Conservation (phyloP, 768 basidiomycete genomes). For the Lactifluus volemus region DNA sequence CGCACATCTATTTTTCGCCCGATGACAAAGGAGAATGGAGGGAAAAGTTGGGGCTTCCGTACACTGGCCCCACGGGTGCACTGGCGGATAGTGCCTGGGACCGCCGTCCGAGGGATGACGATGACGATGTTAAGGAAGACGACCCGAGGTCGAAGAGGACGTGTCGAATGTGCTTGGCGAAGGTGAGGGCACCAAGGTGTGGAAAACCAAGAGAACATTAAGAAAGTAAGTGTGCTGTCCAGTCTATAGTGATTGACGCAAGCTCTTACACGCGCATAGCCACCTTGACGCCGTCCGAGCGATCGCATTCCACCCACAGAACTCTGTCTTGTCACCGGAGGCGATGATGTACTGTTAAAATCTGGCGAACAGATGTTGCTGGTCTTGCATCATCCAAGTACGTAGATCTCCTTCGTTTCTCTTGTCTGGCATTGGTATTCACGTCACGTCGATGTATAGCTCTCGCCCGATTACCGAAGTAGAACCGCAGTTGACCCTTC, state of each 20-base stretch:
- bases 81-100: constrained; percentile 42
- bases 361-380: constrained; percentile 84
- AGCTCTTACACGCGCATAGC: constrained; percentile 32
- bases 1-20: constrained; percentile 82
- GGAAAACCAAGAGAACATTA: constrained; percentile 81
- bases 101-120: constrained; percentile 45
- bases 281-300: constrained; percentile 92
- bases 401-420: constrained; percentile 28
- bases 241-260: not conserved
- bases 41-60: constrained; percentile 60
- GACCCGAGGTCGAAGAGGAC: constrained; percentile 63
- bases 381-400: constrained; percentile 70
- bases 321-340: constrained; percentile 81
- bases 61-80: constrained; percentile 47
- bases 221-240: constrained; percentile 58
- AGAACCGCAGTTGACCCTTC: constrained; percentile 87
- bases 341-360: constrained; percentile 95
- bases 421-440: not conserved
- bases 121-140: constrained; percentile 61
- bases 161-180: constrained; percentile 50
- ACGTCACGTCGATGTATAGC: constrained; percentile 33
- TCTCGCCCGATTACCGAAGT: constrained; percentile 68
- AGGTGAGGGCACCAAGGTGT: constrained; percentile 62
- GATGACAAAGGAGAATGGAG: constrained; percentile 84
- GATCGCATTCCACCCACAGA: constrained; percentile 81